phyloP scores from a whole-genome alignment of 1,284 basidiomycete genomes.

The Cryptococcus maquisensis region DNA sequence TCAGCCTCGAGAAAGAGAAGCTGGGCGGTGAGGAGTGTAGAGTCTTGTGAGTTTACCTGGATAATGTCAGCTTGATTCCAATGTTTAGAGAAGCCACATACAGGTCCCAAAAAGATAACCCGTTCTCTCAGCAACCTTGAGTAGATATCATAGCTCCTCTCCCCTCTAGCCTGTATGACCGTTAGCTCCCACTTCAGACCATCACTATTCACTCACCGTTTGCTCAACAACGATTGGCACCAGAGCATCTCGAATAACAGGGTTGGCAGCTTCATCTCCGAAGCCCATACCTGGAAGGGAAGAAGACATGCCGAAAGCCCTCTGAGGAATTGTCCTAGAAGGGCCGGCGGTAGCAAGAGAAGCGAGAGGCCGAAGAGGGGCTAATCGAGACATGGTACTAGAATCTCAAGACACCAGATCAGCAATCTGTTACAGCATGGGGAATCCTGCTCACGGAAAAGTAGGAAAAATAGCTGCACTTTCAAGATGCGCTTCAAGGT shows the following conservation, averaged over 20 bases:
- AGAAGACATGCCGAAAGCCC: conserved; percentile 7
- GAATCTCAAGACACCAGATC: background rate
- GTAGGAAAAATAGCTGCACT: no score
- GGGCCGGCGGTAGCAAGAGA: conserved; percentile 16
- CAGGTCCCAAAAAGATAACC: conserved; percentile 91
- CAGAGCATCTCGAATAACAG: conserved; percentile 49
- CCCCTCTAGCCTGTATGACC: conserved; percentile 69
- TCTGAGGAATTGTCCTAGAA: conserved; percentile 11
- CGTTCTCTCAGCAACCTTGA: conserved; percentile 82
- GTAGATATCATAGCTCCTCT: conserved; percentile 91
- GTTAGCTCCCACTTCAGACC: background rate
- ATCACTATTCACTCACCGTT: conserved; percentile 57
- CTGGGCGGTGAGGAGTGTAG: conserved; percentile 80
- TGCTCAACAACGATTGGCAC: conserved; percentile 92
- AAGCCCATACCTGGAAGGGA: background rate
- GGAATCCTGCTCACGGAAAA: background rate
- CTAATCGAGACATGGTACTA: conserved; percentile 5
- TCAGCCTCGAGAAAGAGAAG: conserved; percentile 90
- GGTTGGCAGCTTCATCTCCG: conserved; percentile 22
- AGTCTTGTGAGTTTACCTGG: conserved; percentile 33
- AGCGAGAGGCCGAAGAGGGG: conserved; percentile 2
- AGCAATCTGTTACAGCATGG: background rate
- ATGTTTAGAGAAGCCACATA: conserved; percentile 46
- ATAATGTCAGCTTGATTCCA: background rate
- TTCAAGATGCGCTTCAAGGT: no score